Conservation (phyloP, 768 basidiomycete species). For the Tricholoma bakamatsutake region DNA sequence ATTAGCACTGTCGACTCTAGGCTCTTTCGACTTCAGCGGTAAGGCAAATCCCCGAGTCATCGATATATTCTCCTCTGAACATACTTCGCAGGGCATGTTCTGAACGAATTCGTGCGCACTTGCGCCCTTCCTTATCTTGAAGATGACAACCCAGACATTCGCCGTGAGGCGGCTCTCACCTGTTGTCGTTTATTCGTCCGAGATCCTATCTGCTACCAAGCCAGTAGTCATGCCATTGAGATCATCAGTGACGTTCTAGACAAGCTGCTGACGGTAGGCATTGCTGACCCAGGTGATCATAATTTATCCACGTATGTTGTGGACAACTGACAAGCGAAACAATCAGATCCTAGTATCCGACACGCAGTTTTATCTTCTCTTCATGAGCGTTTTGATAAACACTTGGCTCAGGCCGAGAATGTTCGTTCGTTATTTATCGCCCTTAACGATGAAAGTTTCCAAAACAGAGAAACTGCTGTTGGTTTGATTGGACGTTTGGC, state of each 20-base stretch:
- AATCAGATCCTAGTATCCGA: constrained; percentile 73
- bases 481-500: constrained; percentile 88
- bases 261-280: constrained; percentile 90
- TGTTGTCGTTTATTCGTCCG: constrained; percentile 89
- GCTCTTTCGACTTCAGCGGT: constrained; percentile 94
- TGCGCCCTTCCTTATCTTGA: constrained; percentile 93
- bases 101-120: constrained; percentile 93
- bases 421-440: constrained; percentile 97
- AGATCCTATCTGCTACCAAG: constrained; percentile 94
- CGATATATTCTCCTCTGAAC: constrained; percentile 2
- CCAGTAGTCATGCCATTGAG: constrained; percentile 93
- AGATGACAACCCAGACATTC: constrained; percentile 82
- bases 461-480: constrained; percentile 89
- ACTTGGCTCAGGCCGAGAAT: constrained; percentile 96
- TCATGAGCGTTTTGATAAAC: constrained; percentile 93
- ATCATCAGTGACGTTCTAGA: constrained; percentile 98
- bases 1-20: constrained; percentile 81
- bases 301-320: neutral
- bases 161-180: constrained; percentile 85
- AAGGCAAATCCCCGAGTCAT: constrained; percentile 9
- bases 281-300: constrained; percentile 84
- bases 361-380: constrained; percentile 81
- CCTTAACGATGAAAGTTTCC: constrained; percentile 93
- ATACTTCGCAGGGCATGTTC: constrained; percentile 62
- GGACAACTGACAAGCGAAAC: neutral